Evolutionary conservation across 805 yeast genomes (phyloP).

Genomic region (Metschnikowia noctiluminum): DNA sequence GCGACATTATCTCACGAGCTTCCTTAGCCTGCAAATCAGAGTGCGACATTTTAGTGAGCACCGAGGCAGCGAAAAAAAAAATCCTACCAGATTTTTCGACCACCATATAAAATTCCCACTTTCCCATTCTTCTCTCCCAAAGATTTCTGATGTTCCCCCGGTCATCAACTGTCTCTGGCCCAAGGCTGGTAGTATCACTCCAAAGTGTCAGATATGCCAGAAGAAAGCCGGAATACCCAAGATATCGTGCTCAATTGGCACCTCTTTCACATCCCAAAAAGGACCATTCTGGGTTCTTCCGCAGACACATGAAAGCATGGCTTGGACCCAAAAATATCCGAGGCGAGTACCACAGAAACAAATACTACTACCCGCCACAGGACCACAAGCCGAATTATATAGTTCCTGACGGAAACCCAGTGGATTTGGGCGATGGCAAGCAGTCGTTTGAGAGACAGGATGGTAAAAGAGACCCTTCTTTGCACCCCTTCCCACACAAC

Average conservation of each 20-base stretch:
- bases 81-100: slow-evolving; percentile 1
- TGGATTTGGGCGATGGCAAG: slow-evolving; percentile 25
- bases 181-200: slow-evolving; percentile 15
- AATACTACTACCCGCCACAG: slow-evolving; percentile 64
- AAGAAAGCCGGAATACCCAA: slow-evolving; percentile 35
- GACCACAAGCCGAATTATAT: slow-evolving; percentile 73
- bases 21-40: background rate
- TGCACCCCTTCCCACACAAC: slow-evolving; percentile 84
- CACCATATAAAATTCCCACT: background rate
- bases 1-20: slow-evolving; percentile 1
- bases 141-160: slow-evolving; percentile 12
- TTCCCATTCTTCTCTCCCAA: background rate
- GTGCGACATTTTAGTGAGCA: slow-evolving; percentile 4
- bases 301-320: slow-evolving; percentile 65
- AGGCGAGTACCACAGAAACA: slow-evolving; percentile 78
- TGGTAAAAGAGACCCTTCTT: slow-evolving; percentile 23
- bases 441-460: slow-evolving; percentile 14
- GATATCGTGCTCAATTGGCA: slow-evolving; percentile 31
- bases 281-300: slow-evolving; percentile 51
- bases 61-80: slow-evolving; percentile 1
- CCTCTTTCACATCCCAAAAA: slow-evolving; percentile 32
- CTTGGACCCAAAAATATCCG: slow-evolving; percentile 81
- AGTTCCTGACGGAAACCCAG: slow-evolving; percentile 46
- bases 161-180: slow-evolving; percentile 10
- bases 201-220: slow-evolving; percentile 20